Conservation (phyloP, 2,329 filamentous ascomycete genomes). For the Ophiostoma sp. region DNA sequence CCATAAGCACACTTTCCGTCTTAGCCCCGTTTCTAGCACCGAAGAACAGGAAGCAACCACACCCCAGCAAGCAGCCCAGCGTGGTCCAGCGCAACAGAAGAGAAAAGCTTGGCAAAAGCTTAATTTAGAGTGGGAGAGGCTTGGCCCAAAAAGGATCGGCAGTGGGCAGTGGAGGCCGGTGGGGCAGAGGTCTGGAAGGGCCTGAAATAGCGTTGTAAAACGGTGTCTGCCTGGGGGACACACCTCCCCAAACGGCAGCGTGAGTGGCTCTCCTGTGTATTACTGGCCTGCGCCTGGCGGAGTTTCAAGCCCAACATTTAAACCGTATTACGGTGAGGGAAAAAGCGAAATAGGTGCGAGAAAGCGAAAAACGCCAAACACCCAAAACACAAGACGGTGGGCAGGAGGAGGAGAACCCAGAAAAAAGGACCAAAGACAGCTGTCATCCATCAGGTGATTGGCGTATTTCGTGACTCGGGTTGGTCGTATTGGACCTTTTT, state of each 20-base stretch:
- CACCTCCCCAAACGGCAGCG: neutral
- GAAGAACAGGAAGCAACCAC: neutral
- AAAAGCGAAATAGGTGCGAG: neutral
- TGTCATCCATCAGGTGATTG: neutral
- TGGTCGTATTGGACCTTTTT: neutral
- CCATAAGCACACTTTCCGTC: slow-evolving; percentile 4
- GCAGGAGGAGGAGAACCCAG: neutral
- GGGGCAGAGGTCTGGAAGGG: slow-evolving; percentile 15
- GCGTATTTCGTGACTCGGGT: neutral
- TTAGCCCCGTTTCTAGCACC: slow-evolving; percentile 13
- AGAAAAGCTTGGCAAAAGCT: slow-evolving; percentile 18
- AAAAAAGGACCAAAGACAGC: neutral
- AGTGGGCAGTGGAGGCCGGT: neutral
- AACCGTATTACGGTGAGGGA: slow-evolving; percentile 3
- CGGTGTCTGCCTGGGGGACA: neutral
- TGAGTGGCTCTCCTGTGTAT: neutral
- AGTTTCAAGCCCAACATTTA: slow-evolving; percentile 8
- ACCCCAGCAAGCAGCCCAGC: neutral
- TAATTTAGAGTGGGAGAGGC: slow-evolving; percentile 2
- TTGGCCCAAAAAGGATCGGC: slow-evolving; percentile 11
- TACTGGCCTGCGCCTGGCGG: slow-evolving; percentile 1
- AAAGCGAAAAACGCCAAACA: neutral
- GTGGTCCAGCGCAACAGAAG: neutral
- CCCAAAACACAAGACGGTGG: neutral
- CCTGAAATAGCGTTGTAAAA: neutral